Evolutionary conservation across 768 basidiomycete species (phyloP).

Genomic region (Leccinellum rugosiceps): DNA sequence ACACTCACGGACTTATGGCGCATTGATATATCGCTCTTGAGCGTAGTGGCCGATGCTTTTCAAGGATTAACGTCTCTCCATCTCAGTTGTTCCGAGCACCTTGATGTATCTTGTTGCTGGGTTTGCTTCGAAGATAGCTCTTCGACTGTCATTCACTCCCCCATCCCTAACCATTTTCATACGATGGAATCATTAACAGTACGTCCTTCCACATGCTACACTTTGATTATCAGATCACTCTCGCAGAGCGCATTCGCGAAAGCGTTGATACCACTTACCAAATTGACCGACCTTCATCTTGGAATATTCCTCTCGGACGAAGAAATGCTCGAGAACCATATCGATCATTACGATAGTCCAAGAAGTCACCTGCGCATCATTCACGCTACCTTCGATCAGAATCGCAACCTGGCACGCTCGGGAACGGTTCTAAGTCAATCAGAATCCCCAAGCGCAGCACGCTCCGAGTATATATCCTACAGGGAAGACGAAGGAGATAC

Average conservation of each 20-base stretch:
- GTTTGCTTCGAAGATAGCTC: slow-evolving; percentile 62
- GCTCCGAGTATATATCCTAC: slow-evolving; percentile 21
- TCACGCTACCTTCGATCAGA: slow-evolving; percentile 9
- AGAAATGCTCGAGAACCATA: slow-evolving; percentile 45
- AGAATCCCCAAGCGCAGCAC: slow-evolving; percentile 8
- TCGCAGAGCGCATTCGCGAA: slow-evolving; percentile 41
- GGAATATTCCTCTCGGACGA: slow-evolving; percentile 63
- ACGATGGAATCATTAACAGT: slow-evolving; percentile 50
- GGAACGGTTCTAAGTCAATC: slow-evolving; percentile 25
- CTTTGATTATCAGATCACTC: slow-evolving; percentile 4
- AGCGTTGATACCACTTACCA: slow-evolving; percentile 44
- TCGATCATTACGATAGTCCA: slow-evolving; percentile 29
- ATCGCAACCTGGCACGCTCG: not conserved
- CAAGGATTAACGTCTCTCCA: slow-evolving; percentile 46
- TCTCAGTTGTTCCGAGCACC: slow-evolving; percentile 57
- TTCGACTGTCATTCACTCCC: slow-evolving; percentile 54
- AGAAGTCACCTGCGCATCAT: slow-evolving; percentile 17
- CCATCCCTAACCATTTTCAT: slow-evolving; percentile 50
- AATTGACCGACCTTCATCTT: slow-evolving; percentile 50
- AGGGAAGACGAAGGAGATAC: slow-evolving; percentile 16
- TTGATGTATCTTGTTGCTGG: slow-evolving; percentile 60
- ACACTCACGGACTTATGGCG: slow-evolving; percentile 53
- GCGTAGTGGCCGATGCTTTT: slow-evolving; percentile 44
- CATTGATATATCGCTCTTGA: slow-evolving; percentile 50
- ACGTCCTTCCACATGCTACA: slow-evolving; percentile 23